Base-by-base conservation (phyloP, 306 rosid genomes). In the Lagenaria siceraria region DNA sequence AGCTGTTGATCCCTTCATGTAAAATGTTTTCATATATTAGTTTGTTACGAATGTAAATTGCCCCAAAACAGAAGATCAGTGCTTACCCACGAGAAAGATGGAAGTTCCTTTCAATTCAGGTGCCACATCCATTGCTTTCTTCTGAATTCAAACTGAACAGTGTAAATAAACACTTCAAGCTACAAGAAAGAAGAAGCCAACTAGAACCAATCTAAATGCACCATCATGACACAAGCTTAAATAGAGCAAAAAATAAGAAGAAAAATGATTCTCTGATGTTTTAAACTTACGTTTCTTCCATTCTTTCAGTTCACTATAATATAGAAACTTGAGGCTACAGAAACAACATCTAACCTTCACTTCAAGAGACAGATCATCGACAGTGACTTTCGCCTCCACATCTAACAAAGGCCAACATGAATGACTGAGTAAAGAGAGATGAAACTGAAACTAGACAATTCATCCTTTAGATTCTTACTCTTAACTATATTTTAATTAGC, bases 91-190 rank as follows among this genome's bases (percentile, higher is more conserved):
- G 38, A 95, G 95, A 80, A 90, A 95, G 71, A 92, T 86, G 79
- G 99, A 90, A 58, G 99, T 82, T 84, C 99, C 99, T 83, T 88
- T 92, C 69, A 95, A 82, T 75, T 80, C 89, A 36, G 96, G 87
- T 72, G 85, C 79, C 62, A 89, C 74, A 59, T 90, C 96, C 81
- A 82, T 82, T 38, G 97, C 99, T 84, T 87, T 89, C 83, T 78
- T 95, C 97, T 92, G 96, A 76, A 83, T 81, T 70, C 85, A 88
- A 84, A 84, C 83, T 82, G 80, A 85, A 83, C 79, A 78, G 86
- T 88, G 86, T 83, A 83, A 89, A 90, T 83, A 81, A 84, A 85
- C 69, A 82, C 77, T 79, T 80, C 80, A 90, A 82, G 70, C 79
- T 4, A 78, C 60, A 66, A 29, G 59, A 64, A 75, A 29, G 33